Base-by-base conservation (phyloP, 129 eudicot species). In the Daucus carota region DNA sequence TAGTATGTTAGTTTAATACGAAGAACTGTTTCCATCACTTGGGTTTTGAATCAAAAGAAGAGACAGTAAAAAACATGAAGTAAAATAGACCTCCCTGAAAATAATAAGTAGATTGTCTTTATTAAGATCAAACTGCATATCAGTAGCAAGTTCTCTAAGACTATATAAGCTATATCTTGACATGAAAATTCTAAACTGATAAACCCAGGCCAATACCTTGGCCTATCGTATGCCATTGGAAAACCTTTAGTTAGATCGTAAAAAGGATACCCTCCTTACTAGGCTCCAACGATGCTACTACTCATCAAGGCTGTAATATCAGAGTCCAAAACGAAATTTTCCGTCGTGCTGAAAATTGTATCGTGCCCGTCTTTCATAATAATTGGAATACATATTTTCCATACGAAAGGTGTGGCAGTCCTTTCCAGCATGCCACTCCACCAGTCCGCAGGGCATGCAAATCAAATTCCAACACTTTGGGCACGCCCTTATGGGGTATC, bases 381-480 rank as follows among this genome's bases (percentile, higher is more conserved):
- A 38, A 38, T 3, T 2, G 43, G 43, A 40, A 40, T 3, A 6
- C 43, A 40, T 40, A 40, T 6, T 40, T 40, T 40, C 43, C 43
- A 6, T 40, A 2, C 8, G 43, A 40, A 40, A 57, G 15, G 65
- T 24, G n/a, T 24, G 15, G 10, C 65, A 24, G 65, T 57, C 65
- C 65, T 57, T 28, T 2, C 13, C 65, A 28, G 24, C 10, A n/a
- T 57, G 65, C 65, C 65, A 57, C 15, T 57, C 65, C 14, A 57
- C 65, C 65, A 1, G 6, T 57, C 65, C 65, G 65, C 65, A 57
- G 31, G 65, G 65, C 65, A 57, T 57, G 65, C 65, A 57, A n/a
- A 57, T 57, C 3, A 57, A 57, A 57, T 57, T 57, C 31, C 31
- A 57, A n/a, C 65, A 57, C 15, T n/a, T 9, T 2, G 65, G 65